Conservation (phyloP, 192 early-diverging fungal genomes). For the Pilaira anomala region DNA sequence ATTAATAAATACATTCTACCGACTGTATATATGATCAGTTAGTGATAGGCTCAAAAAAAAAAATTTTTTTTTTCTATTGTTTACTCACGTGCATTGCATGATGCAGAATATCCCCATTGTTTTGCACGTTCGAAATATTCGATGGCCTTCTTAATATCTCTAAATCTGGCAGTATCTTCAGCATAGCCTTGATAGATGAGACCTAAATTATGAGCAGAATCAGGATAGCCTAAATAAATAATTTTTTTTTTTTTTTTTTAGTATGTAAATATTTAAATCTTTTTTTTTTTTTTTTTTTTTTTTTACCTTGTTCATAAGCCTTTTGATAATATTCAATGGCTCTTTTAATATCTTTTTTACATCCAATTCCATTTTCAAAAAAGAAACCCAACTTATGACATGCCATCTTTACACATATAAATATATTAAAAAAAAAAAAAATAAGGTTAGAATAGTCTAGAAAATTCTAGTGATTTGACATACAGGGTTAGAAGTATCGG, state of each 20-base stretch:
- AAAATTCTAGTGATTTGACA: constrained; percentile 2
- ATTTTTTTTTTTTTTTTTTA: no score
- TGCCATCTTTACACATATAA: constrained; percentile 45
- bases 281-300: not conserved
- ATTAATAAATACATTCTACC: constrained; percentile 36
- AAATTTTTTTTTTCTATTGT: not conserved
- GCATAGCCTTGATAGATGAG: constrained; percentile 49
- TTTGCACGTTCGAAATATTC: constrained; percentile 43
- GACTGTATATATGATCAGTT: constrained; percentile 10
- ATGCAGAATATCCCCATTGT: constrained; percentile 44
- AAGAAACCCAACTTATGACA: constrained; percentile 50
- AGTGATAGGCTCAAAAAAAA: not conserved
- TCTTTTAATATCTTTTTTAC: constrained; percentile 29
- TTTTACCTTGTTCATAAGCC: constrained; percentile 43
- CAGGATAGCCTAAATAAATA: constrained; percentile 48
- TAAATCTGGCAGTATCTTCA: constrained; percentile 22
- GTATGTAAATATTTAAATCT: not conserved
- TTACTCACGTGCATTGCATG: constrained; percentile 40
- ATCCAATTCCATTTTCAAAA: constrained; percentile 46
- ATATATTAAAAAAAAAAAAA: not conserved
- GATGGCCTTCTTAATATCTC: constrained; percentile 36
- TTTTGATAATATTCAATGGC: constrained; percentile 45
- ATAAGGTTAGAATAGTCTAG: not conserved
- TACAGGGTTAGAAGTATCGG: constrained; percentile 46
- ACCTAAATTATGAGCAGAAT: constrained; percentile 51